Evolutionary conservation across 2,329 filamentous ascomycete genomes (phyloP), one percentile per base, ranked within the genome.

Genomic region (Paecilomyces sp.): DNA sequence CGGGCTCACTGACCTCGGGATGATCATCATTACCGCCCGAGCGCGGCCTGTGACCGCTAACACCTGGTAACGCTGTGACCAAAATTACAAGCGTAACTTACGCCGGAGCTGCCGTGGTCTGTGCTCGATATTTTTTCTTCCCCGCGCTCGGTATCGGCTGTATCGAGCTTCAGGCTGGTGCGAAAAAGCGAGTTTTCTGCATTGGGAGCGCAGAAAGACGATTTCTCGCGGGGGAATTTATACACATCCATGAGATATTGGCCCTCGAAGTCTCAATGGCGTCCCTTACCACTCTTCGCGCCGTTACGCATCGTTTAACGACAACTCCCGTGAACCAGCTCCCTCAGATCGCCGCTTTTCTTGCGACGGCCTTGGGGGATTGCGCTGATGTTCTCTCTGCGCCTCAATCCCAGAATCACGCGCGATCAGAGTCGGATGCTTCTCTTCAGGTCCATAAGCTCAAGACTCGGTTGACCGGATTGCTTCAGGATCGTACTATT

Each of bases 401-500:
- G 4, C 76, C 86, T 7, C 82, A 84, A 61, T 72, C 69, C 33
- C 84, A 86, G 58, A 79, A 83, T 61, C 83, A 84, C 58, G 76
- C 79, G 62, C 88, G 87, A 66, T 80, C 85, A 59, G 84, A 82
- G 6, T 83, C 88, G 0, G 90, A 93, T 61, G 80, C 81, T 52
- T 77, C 86, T 0, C 79, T 88, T n/a, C 82, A 91, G 22, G 82
- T 94, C 1, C 90, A 96, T 74, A 93, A 90, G 71, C 81, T 95
- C 68, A 91, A 89, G 71, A 91, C 89, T 3, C 86, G 90, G 57
- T 80, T 96, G 61, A 88, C 86, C 1, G 87, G 89, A 12, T 80
- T 97, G 13, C 78, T 97, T 34, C 89, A 90, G 70, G 91, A 93
- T 59, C 88, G 88, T 60, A 90, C 79, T 55, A 72, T 85, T 2